phyloP scores from a whole-genome alignment of 176 grass and related monocot species.

The Chloris gayana region DNA sequence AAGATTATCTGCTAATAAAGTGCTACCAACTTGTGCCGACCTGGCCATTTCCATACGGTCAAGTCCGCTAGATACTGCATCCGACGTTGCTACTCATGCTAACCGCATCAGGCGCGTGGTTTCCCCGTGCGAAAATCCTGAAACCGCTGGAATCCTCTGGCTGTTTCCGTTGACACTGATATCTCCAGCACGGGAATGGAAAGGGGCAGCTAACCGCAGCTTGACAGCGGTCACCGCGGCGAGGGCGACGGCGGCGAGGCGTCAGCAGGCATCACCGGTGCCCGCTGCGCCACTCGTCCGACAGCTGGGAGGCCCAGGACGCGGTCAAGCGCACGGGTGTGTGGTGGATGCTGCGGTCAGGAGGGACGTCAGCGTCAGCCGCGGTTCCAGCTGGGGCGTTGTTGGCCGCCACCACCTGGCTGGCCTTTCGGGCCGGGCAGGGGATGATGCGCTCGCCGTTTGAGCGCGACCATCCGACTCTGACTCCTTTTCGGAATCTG shows the following conservation, averaged over 20 bases:
- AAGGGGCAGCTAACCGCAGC: neutral
- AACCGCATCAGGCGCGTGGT: neutral
- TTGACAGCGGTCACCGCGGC: neutral
- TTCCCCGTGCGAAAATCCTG: neutral
- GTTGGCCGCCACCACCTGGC: neutral
- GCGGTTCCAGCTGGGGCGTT: neutral
- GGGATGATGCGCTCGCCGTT: neutral
- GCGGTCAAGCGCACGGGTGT: neutral
- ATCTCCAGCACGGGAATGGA: neutral
- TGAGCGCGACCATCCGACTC: neutral
- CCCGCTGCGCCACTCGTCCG: neutral
- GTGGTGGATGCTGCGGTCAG: constrained; percentile 4
- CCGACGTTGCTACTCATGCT: neutral
- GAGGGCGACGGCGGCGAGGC: neutral
- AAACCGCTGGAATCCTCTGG: neutral
- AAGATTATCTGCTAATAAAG: neutral
- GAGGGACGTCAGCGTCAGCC: neutral
- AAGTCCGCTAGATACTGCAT: neutral
- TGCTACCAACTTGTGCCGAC: neutral
- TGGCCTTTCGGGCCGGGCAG: neutral
- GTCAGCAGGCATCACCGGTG: neutral
- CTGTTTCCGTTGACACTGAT: neutral
- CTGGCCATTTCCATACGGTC: neutral
- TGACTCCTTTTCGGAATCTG: neutral
- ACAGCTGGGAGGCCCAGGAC: neutral